Conservation (phyloP, 2,329 filamentous ascomycete species). For the Daldinia sp. region DNA sequence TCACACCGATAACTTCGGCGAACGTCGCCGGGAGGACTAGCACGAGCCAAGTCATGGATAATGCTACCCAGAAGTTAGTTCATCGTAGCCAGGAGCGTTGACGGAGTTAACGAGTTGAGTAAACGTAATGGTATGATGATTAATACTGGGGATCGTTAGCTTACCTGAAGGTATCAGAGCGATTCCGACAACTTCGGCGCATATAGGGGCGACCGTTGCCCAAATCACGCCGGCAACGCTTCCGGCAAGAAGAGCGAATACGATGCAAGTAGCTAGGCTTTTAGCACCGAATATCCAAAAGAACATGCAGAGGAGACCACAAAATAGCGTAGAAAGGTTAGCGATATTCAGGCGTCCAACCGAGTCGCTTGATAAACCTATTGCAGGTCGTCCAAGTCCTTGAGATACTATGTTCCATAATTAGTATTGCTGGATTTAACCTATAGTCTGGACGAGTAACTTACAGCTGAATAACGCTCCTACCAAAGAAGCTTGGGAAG, state of each 20-base stretch:
- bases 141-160: slow-evolving; percentile 9
- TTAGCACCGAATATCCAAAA: slow-evolving; percentile 77
- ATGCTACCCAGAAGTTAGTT: slow-evolving; percentile 45
- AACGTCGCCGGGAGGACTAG: slow-evolving; percentile 76
- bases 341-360: slow-evolving; percentile 79
- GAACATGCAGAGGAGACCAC: slow-evolving; percentile 70
- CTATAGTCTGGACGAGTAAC: slow-evolving; percentile 39
- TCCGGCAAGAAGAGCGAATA: slow-evolving; percentile 74
- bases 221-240: slow-evolving; percentile 76
- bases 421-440: slow-evolving; percentile 1
- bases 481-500: slow-evolving; percentile 73
- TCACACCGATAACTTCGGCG: slow-evolving; percentile 69
- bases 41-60: slow-evolving; percentile 77
- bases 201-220: slow-evolving; percentile 73
- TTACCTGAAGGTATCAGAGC: slow-evolving; percentile 69
- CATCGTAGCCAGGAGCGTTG: neutral
- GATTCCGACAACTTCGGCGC: slow-evolving; percentile 77
- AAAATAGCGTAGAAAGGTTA: slow-evolving; percentile 67
- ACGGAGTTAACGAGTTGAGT: neutral
- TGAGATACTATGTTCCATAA: slow-evolving; percentile 56
- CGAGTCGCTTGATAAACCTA: slow-evolving; percentile 76
- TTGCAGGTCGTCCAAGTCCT: slow-evolving; percentile 73
- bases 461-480: slow-evolving; percentile 76
- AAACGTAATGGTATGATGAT: neutral
- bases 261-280: slow-evolving; percentile 70